Evolutionary conservation across 2,329 filamentous ascomycete species (phyloP), one percentile per base, ranked within the genome.

Genomic region (Juglanconis sp.): DNA sequence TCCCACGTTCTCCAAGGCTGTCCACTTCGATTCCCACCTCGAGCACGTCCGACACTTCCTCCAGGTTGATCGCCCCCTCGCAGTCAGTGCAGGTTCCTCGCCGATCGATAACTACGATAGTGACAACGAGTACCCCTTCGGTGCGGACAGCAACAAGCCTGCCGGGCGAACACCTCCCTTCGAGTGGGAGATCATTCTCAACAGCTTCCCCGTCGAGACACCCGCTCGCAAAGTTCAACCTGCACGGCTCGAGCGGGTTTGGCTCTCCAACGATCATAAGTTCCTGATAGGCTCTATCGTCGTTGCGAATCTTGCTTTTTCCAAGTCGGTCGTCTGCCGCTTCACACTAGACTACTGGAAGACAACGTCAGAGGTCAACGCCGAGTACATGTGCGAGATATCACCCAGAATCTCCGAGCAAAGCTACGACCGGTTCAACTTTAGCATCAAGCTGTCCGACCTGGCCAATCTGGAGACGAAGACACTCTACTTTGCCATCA

Each of bases 291-390:
- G 95, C 11, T 90, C 87, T 17, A 84, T 96, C 56, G 90, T 87
- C 7, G 93, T 96, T 30, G 87, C 89, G 71, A 99, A 99, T 74
- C 76, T 98, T 48, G 86, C 92, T 0, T 99, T 96, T 76, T 85
- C 93, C 57, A 99, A 99, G 76, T 75, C 81, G 5, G 91, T 99
- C 57, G 87, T 89, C n/a, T 94, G 92, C 73, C 87, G 95, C 54
- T 99, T 99, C 74, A 99, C 95, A 0, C 83, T 97, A 51, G 95
- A 99, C 74, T 95, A 96, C 77, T 99, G 95, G 95, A 96, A 96
- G 81, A 99, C 95, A 0, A 96, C 93, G 0, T 99, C 95, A 0
- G 95, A 99, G 72, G 90, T 98, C 1, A 82, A 83, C 42, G 94
- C 91, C n/a, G 92, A 97, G 68, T 99, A 86, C 77, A 88, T 87